These are phyloP conservation scores for Rutstroemia sydowiana DNA, from an alignment of 2,329 filamentous ascomycete genomes.

Conservation along the genomic window DNA sequence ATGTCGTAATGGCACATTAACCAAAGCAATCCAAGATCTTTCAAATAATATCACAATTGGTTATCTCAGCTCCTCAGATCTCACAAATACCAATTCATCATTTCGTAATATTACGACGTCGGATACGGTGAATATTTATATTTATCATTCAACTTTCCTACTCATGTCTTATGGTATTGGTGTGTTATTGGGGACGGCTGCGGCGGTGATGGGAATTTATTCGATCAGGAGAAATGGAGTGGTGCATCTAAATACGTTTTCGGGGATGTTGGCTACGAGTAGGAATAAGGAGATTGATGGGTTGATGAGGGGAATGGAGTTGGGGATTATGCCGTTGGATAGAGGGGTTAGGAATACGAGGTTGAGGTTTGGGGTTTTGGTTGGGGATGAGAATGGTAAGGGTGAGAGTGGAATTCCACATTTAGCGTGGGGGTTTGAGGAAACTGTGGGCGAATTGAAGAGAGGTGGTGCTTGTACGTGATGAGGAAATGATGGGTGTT, in stretches of 20 bases:
- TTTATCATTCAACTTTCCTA: constrained; percentile 6
- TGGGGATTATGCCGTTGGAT: constrained; percentile 2
- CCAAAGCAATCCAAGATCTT: constrained; percentile 17
- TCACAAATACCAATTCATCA: neutral
- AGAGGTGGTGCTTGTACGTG: neutral
- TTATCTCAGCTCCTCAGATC: constrained; percentile 10
- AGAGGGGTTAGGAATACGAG: neutral
- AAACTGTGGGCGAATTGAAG: neutral
- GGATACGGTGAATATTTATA: constrained; percentile 9
- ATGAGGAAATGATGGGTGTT: too few species aligned
- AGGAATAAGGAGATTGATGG: constrained; percentile 11
- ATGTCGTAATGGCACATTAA: constrained; percentile 17
- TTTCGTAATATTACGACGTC: neutral
- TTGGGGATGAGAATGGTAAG: neutral
- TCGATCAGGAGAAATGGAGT: constrained; percentile 13
- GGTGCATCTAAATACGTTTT: constrained; percentile 15
- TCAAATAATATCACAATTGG: constrained; percentile 23
- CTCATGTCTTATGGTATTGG: constrained; percentile 8
- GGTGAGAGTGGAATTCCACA: neutral
- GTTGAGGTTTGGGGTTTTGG: neutral
- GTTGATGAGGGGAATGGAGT: constrained; percentile 1
- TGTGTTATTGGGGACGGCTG: neutral
- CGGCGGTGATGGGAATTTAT: constrained; percentile 5
- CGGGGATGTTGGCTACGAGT: constrained; percentile 14
- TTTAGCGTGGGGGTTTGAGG: neutral